Percentiles rank a stretch among this genome's conserved stretches.
These are phyloP conservation scores for Nigrospora sphaerica DNA, from an alignment of 2,329 filamentous ascomycete genomes.

Conservation along the genomic window DNA sequence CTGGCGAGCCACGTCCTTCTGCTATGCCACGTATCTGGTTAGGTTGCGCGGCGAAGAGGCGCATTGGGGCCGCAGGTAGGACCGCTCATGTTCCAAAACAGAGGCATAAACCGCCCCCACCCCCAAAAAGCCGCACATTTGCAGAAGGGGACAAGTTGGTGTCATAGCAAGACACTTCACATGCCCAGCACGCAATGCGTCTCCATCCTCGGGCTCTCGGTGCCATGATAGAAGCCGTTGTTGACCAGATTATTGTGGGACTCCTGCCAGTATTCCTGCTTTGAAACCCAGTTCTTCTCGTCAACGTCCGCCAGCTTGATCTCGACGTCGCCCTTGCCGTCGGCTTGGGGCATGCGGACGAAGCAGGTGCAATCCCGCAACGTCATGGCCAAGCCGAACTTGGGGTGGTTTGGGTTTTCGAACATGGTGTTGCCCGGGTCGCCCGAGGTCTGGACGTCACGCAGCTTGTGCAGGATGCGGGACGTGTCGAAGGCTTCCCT, in stretches of 20 bases:
- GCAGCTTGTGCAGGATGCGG: slow-evolving; percentile 28
- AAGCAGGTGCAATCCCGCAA: slow-evolving; percentile 74
- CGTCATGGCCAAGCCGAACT: slow-evolving; percentile 69
- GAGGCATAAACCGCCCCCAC: too few species aligned
- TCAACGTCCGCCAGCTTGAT: slow-evolving; percentile 70
- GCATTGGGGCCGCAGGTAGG: too few species aligned
- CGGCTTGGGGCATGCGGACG: slow-evolving; percentile 43
- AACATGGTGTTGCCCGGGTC: slow-evolving; percentile 37
- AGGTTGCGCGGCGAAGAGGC: too few species aligned
- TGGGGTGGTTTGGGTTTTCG: slow-evolving; percentile 27
- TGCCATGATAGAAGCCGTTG: slow-evolving; percentile 57
- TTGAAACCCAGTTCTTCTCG: slow-evolving; percentile 61
- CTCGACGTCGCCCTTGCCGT: slow-evolving; percentile 29
- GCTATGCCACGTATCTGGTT: too few species aligned
- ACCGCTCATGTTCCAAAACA: too few species aligned
- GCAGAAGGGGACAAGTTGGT: too few species aligned
- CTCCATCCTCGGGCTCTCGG: slow-evolving; percentile 13
- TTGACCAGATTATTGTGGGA: slow-evolving; percentile 57
- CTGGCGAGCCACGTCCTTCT: too few species aligned
- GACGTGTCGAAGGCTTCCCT: slow-evolving; percentile 29
- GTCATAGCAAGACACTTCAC: neutral
- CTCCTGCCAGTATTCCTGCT: slow-evolving; percentile 61
- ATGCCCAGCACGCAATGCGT: slow-evolving; percentile 19
- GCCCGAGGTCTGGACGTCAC: slow-evolving; percentile 25
- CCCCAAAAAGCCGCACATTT: too few species aligned